A percentile compares a stretch with the other conserved stretches of the same genome.
These are phyloP conservation scores for Blastosporella zonata DNA, from an alignment of 1,284 basidiomycete genomes.

Conservation along the genomic window DNA sequence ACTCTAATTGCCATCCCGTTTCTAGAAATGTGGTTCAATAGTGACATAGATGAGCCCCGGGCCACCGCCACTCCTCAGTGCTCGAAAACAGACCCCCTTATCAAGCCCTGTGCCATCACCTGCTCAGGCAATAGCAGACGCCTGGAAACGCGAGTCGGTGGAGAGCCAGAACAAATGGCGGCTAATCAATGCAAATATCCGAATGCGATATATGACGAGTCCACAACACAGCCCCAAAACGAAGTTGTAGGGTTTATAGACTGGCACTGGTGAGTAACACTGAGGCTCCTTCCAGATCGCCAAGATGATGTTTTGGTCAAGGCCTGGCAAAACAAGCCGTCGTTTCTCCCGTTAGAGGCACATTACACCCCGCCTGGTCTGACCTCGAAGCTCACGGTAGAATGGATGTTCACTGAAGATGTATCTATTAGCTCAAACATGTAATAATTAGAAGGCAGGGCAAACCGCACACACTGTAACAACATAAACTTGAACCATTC, in stretches of 20 bases:
- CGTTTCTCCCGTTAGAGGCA: too few relatives aligned
- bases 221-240: conserved; percentile 34
- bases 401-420: conserved; percentile 1
- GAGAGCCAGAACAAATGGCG: conserved; percentile 60
- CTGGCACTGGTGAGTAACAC: conserved; percentile 21
- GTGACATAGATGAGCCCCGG: conserved; percentile 42
- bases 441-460: conserved; percentile 15
- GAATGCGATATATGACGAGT: conserved; percentile 32
- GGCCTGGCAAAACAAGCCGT: neutral
- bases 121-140: conserved; percentile 60
- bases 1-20: conserved; percentile 23
- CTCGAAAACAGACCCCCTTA: conserved; percentile 35
- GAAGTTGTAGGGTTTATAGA: conserved; percentile 39
- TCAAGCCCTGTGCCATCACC: conserved; percentile 41
- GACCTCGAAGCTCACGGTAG: neutral
- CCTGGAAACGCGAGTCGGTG: conserved; percentile 57
- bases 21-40: conserved; percentile 30
- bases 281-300: neutral
- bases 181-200: conserved; percentile 48
- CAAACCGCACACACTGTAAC: conserved; percentile 8
- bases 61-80: conserved; percentile 35
- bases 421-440: conserved; percentile 15
- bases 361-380: neutral
- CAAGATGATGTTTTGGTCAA: neutral
- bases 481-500: conserved; percentile 1